Percentiles rank a stretch among this genome's conserved stretches.
These are phyloP conservation scores for Mycena sp. DNA, from an alignment of 1,284 basidiomycete genomes.

Conservation along the genomic window DNA sequence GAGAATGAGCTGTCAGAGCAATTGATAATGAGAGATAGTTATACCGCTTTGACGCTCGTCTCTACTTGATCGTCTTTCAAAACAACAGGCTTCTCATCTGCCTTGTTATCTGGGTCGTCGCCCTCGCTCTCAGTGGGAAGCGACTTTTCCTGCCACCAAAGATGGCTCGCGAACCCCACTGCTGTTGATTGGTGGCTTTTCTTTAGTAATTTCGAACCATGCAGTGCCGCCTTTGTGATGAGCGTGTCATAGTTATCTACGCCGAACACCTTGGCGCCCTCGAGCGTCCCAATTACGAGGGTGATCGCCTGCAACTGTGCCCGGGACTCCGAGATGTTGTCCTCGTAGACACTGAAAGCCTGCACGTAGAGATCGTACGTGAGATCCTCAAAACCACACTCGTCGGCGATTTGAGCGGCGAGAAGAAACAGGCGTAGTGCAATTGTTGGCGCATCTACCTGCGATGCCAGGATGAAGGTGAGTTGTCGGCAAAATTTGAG, in stretches of 20 bases:
- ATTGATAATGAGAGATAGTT: slow-evolving; percentile 37
- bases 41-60: slow-evolving; percentile 63
- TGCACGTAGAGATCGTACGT: slow-evolving; percentile 97
- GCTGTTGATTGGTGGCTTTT: slow-evolving; percentile 96
- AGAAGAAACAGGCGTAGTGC: slow-evolving; percentile 94
- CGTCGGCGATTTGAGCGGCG: slow-evolving; percentile 91
- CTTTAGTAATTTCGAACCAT: slow-evolving; percentile 93
- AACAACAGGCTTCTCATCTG: slow-evolving; percentile 47
- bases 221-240: slow-evolving; percentile 94
- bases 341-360: slow-evolving; percentile 95
- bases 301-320: slow-evolving; percentile 95
- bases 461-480: slow-evolving; percentile 89
- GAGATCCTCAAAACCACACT: slow-evolving; percentile 92
- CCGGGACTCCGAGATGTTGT: slow-evolving; percentile 91
- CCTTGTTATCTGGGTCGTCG: slow-evolving; percentile 45
- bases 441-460: slow-evolving; percentile 90
- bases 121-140: slow-evolving; percentile 50
- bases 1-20: slow-evolving; percentile 7
- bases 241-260: slow-evolving; percentile 95
- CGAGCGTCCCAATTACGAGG: slow-evolving; percentile 88
- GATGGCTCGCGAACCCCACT: slow-evolving; percentile 92
- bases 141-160: slow-evolving; percentile 92
- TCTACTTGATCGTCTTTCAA: slow-evolving; percentile 59
- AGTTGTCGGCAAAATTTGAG: slow-evolving; percentile 94
- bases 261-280: slow-evolving; percentile 86